These are phyloP conservation scores for Lactarius psammicola DNA, from an alignment of 768 basidiomycete species.

Conservation along the genomic window DNA sequence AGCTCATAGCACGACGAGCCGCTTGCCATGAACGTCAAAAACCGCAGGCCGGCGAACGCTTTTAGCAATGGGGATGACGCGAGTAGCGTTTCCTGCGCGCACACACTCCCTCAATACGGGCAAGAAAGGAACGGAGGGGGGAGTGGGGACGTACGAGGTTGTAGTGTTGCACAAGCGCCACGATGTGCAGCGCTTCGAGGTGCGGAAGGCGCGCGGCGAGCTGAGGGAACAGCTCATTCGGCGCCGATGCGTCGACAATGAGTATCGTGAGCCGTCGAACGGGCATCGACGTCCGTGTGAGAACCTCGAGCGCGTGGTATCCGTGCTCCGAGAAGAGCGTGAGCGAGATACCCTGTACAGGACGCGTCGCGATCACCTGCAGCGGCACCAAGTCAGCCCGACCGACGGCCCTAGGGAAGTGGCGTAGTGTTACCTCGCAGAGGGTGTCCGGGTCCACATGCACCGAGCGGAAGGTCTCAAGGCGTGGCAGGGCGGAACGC, in stretches of 20 bases:
- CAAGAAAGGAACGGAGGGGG: not conserved
- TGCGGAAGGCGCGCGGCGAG: conserved; percentile 47
- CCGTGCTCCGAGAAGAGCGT: conserved; percentile 48
- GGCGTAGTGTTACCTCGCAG: conserved; percentile 15
- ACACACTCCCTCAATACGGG: conserved; percentile 11
- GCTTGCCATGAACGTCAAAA: conserved; percentile 61
- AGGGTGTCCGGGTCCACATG: conserved; percentile 50
- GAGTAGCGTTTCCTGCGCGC: conserved; percentile 42
- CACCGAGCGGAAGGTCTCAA: conserved; percentile 52
- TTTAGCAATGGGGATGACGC: conserved; percentile 41
- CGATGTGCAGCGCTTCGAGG: conserved; percentile 61
- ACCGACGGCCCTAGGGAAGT: too few species aligned
- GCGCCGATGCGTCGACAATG: conserved; percentile 48
- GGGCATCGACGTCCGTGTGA: conserved; percentile 40
- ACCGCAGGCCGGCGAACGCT: conserved; percentile 42
- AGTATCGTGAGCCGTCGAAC: conserved; percentile 55
- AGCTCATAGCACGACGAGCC: conserved; percentile 25
- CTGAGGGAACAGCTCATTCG: conserved; percentile 45
- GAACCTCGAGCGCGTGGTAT: conserved; percentile 43
- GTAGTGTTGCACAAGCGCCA: conserved; percentile 51
- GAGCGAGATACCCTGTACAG: conserved; percentile 49
- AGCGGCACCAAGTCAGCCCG: conserved; percentile 5
- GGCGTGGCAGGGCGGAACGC: conserved; percentile 44
- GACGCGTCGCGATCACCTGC: conserved; percentile 46
- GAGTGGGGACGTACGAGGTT: conserved; percentile 41